Conservation (phyloP, 495 filamentous ascomycete genomes). For the Penicillium antarcticum region DNA sequence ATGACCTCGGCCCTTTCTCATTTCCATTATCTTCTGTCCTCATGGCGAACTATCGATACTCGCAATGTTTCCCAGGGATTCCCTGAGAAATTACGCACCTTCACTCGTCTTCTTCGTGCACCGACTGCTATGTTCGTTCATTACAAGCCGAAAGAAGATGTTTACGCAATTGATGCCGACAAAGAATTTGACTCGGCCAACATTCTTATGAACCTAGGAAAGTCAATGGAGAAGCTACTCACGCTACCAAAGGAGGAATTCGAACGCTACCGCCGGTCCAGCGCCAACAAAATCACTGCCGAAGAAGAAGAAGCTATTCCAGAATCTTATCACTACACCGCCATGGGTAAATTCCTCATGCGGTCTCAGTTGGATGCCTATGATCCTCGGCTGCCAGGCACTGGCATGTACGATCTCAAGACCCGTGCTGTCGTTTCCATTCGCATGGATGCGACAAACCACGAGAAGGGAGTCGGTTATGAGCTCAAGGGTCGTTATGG, state of each 20-base stretch:
- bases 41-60: constrained; percentile 71
- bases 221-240: constrained; percentile 95
- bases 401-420: constrained; percentile 96
- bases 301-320: constrained; percentile 62
- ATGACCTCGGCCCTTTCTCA: constrained; percentile 87
- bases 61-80: constrained; percentile 64
- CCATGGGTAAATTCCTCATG: constrained; percentile 86
- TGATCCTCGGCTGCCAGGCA: constrained; percentile 81
- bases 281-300: constrained; percentile 56
- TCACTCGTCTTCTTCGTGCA: constrained; percentile 65
- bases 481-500: constrained; percentile 75
- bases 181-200: constrained; percentile 87
- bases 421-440: constrained; percentile 88
- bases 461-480: constrained; percentile 77
- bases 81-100: constrained; percentile 51
- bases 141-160: constrained; percentile 77
- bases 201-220: constrained; percentile 83
- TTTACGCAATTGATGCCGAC: constrained; percentile 96
- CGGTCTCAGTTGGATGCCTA: constrained; percentile 93
- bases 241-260: constrained; percentile 76
- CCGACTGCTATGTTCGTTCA: constrained; percentile 82
- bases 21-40: constrained; percentile 88
- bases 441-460: constrained; percentile 74
- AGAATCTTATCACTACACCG: constrained; percentile 87
- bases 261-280: constrained; percentile 72